Base-by-base conservation (phyloP, 2,329 filamentous ascomycete genomes). In the Cladosporium cucumerinum region DNA sequence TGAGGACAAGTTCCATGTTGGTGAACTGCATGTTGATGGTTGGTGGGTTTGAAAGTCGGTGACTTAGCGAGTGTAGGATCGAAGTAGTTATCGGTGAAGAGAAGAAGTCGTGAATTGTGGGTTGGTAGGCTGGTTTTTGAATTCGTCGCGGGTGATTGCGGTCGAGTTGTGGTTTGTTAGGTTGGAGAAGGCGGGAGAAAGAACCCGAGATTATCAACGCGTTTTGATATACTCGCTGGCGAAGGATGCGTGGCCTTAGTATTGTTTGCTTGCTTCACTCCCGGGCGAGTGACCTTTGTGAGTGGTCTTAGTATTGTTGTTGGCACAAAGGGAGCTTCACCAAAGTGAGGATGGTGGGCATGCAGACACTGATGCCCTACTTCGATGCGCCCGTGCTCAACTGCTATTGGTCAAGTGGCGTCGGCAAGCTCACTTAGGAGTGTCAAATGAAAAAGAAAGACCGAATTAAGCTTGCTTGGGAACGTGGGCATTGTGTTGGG, bases 241-340 rank as follows among this genome's bases (percentile, higher is more conserved):
- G 49, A 26, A 32, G 6, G 16, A 43, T 25, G 6, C 30, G 25
- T 32, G 3, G 18, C n/a, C 32, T 62, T 62, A 25, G 34, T 62
- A 62, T 62, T 62, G 60, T 62, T 21, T 32, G 23, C 11, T 11
- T 28, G 49, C 23, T 30, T 32, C 46, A 49, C 25, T 43, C 23
- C 32, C 60, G 34, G 34, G 11, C 26, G 23, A 34, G 23, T 30
- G n/a, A 46, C 23, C 64, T 65, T 65, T 65, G 64, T 63, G 39
- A 10, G 32, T n/a, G 23, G 32, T 39, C 64, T 65, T 65, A 63
- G 59, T 65, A 65, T 65, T 65, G 64, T 65, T 62, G 32, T 52
- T 16, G 34, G 21, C 49, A 65, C 58, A 65, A 65, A 65, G 64
- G 34, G 11, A 46, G 8, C 14, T 6, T 30, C 25, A 46, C 25